Evolutionary conservation across 106 monocot genomes (phyloP).

Genomic region (Apostasia ramifera): DNA sequence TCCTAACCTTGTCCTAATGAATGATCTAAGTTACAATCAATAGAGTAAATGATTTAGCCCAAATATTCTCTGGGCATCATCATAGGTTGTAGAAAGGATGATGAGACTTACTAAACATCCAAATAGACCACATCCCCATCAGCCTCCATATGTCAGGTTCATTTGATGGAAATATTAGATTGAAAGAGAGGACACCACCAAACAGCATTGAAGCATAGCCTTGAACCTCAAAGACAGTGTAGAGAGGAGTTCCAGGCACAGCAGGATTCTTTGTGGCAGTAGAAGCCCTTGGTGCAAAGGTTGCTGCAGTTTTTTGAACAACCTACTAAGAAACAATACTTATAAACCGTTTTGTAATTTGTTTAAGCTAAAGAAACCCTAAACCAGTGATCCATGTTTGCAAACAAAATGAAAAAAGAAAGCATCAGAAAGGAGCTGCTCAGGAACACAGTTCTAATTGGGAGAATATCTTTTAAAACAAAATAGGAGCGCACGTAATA

Average conservation of each 20-base stretch:
- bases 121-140: constrained; percentile 99
- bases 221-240: constrained; percentile 90
- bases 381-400: too few species aligned
- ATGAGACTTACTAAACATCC: constrained; percentile 94
- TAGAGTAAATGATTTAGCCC: too few species aligned
- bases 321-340: constrained; percentile 24
- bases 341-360: too few species aligned
- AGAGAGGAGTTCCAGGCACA: constrained; percentile 75
- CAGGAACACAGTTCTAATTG: too few species aligned
- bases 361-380: too few species aligned
- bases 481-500: too few species aligned
- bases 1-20: too few species aligned
- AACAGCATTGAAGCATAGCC: constrained; percentile 89
- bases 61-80: not conserved
- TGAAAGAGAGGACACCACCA: constrained; percentile 89
- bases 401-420: too few species aligned
- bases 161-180: constrained; percentile 91
- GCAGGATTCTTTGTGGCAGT: constrained; percentile 92
- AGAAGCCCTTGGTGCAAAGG: constrained; percentile 96
- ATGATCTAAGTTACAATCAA: too few species aligned
- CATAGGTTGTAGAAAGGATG: not conserved
- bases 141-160: constrained; percentile 96
- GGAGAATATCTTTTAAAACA: too few species aligned
- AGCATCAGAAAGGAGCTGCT: too few species aligned
- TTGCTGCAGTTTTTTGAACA: constrained; percentile 92